These are phyloP conservation scores for Fusarium longipes DNA, from an alignment of 2,329 filamentous ascomycete species.

Conservation along the genomic window DNA sequence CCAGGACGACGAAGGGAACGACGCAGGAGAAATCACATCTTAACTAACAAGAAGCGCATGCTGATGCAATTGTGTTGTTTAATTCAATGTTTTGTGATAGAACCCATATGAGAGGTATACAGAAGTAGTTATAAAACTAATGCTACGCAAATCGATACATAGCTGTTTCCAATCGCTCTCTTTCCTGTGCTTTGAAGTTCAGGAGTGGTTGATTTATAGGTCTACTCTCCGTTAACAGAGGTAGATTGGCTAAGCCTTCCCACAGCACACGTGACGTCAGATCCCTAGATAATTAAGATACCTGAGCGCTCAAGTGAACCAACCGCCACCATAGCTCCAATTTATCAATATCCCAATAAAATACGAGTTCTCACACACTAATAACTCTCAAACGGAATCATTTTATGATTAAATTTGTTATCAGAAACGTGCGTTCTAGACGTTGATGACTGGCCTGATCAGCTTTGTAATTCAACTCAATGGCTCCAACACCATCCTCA, in stretches of 20 bases:
- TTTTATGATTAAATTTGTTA: not conserved
- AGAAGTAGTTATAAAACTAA: not conserved
- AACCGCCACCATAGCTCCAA: not conserved
- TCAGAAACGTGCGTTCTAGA: slow-evolving; percentile 13
- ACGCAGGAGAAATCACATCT: slow-evolving; percentile 42
- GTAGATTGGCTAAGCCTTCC: slow-evolving; percentile 2
- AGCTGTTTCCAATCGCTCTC: not conserved
- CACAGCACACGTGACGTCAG: slow-evolving; percentile 45
- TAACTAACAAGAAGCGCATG: not conserved
- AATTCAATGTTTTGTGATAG: not conserved
- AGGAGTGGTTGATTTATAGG: not conserved
- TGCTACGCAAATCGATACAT: not conserved
- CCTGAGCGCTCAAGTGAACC: not conserved
- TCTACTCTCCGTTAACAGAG: not conserved
- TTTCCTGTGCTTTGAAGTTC: not conserved
- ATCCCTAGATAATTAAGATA: slow-evolving; percentile 4
- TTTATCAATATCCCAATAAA: slow-evolving; percentile 9
- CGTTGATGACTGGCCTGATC: slow-evolving; percentile 1
- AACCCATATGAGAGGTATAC: not conserved
- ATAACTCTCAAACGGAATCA: slow-evolving; percentile 2
- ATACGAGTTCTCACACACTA: not conserved
- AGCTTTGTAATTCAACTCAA: slow-evolving; percentile 39
- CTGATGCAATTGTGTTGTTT: not conserved
- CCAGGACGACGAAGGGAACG: not conserved
- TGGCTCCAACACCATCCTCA: slow-evolving; percentile 49